Base-by-base conservation (phyloP, 2,329 filamentous ascomycete species). In the Colletotrichum musae region DNA sequence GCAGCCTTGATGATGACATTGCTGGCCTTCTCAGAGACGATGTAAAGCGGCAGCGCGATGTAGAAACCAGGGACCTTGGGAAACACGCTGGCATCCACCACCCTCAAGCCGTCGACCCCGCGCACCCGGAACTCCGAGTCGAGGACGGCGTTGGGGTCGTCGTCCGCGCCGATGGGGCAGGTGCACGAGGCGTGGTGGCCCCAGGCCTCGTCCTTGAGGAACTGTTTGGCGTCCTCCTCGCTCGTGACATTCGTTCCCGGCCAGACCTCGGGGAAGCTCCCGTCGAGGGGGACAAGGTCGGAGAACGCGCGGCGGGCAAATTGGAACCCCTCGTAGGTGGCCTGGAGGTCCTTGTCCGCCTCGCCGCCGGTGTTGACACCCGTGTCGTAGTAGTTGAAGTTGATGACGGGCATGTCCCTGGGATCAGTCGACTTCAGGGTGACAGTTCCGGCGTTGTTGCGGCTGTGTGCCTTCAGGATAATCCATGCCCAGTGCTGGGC, bases 371-470 rank as follows among this genome's bases (percentile, higher is more conserved):
- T 79, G 16, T 84, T 83, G 7, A 84, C 81, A 2, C 86, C 85
- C 24, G 82, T 74, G 15, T 80, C 81, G 81, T 83, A 89, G 74
- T 84, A 88, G 73, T 87, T 87, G 80, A 90, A 90, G 76, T 86
- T 84, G 75, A 91, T 91, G 36, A 86, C 77, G 0, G 91, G 91
- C n/a, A 86, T 85, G 62, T 92, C 91, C 2, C 85, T 84, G 0
- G 91, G 89, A 74, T 92, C 85, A 0, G 86, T 81, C 0, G 88
- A 91, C 28, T 81, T 82, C 3, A 93, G 82, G 2, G 80, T 86
- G n/a, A 93, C 90, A 0, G 84, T 89, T 16, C 92, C 91, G 12
- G 85, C 84, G 57, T 85, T 83, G 50, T 93, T 93, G 5, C 81
- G 78, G 32, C 79, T 81, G 60, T 83, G 83, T 0, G 86, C 84